Conservation (phyloP, 176 grass and related monocot species). For the Chrysopogon serrulatus region DNA sequence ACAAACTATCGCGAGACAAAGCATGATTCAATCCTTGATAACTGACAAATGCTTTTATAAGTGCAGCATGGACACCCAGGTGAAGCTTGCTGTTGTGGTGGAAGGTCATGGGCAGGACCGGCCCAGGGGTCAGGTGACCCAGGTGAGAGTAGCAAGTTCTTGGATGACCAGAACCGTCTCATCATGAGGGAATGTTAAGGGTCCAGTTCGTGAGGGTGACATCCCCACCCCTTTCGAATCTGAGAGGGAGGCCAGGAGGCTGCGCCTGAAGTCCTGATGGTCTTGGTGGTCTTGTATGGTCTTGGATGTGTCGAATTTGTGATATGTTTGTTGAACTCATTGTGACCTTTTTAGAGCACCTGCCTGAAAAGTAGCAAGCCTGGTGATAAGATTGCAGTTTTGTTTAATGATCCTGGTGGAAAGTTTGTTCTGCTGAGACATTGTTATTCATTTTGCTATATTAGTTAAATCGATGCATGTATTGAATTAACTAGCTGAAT, state of each 20-base stretch:
- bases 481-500: neutral
- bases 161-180: conserved; percentile 76
- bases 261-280: conserved; percentile 45
- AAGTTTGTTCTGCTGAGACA: neutral
- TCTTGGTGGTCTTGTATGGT: neutral
- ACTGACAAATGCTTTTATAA: neutral
- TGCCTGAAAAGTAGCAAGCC: neutral
- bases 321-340: neutral
- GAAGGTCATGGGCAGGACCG: conserved; percentile 73
- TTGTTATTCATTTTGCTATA: neutral
- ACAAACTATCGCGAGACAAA: neutral
- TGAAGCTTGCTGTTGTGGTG: conserved; percentile 68
- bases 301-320: neutral
- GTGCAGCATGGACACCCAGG: conserved; percentile 66
- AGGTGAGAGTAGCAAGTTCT: conserved; percentile 72
- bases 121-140: conserved; percentile 76
- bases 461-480: neutral
- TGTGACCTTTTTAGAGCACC: neutral
- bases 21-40: neutral
- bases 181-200: conserved; percentile 84
- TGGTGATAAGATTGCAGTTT: neutral
- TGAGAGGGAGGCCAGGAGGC: conserved; percentile 83
- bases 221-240: conserved; percentile 71
- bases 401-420: neutral
- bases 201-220: conserved; percentile 62